Percentiles rank a stretch among this genome's conserved stretches.
phyloP scores from a whole-genome alignment of 176 grass and related monocot genomes.

The Oryza longistaminata region DNA sequence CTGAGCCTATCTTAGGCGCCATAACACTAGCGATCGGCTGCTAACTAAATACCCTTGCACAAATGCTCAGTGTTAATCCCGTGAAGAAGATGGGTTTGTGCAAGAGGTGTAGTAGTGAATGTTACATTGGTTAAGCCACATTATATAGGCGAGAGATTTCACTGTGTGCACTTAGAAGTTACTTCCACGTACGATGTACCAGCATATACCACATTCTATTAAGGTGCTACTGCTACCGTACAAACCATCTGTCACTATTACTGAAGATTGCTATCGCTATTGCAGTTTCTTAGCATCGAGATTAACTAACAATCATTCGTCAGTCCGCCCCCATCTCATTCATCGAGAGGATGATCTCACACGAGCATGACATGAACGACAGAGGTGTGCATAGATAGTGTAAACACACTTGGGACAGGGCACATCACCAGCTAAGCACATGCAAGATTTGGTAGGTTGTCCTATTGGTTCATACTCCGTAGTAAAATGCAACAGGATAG shows the following conservation, averaged over 20 bases:
- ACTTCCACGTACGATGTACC: not conserved
- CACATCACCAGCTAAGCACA: not conserved
- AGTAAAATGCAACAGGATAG: not conserved
- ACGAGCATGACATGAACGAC: not conserved
- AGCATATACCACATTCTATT: not conserved
- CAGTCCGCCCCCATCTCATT: not conserved
- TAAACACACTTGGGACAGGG: not conserved
- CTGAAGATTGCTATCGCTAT: not conserved
- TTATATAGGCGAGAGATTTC: not conserved
- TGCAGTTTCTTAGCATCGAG: not conserved
- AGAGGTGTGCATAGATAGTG: not conserved
- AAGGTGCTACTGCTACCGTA: not conserved
- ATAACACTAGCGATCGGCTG: not conserved
- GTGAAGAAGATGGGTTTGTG: not conserved
- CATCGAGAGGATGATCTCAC: not conserved
- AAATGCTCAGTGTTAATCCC: not conserved
- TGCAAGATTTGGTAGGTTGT: not conserved
- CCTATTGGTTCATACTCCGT: not conserved
- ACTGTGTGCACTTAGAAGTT: not conserved
- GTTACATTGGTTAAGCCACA: not conserved
- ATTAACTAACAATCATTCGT: not conserved
- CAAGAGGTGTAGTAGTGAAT: not conserved
- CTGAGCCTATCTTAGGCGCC: not conserved
- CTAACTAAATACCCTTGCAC: not conserved
- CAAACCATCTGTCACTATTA: not conserved